Base-by-base conservation (phyloP, 2,329 filamentous ascomycete species). In the Conoideocrella luteorostrata region DNA sequence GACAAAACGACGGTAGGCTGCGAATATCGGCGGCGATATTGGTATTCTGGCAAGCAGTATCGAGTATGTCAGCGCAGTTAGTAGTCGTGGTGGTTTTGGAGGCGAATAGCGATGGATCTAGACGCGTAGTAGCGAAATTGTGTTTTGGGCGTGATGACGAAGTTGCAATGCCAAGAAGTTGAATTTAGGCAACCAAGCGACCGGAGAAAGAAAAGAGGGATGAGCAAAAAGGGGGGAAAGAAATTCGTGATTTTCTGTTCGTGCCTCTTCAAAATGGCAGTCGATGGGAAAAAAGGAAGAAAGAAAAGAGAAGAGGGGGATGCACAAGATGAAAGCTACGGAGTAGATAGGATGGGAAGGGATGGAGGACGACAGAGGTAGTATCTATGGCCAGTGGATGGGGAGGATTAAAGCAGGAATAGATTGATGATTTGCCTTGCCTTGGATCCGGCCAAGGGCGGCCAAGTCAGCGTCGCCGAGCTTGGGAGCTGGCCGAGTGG, bases 401-500 rank as follows among this genome's bases (percentile, higher is more conserved):
- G 30, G 7, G 30, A 32, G 29, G 29, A 29, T 43, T 34, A 33
- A 36, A 39, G 41, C 41, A 43, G 36, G 39, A 43, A 30, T 24
- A 35, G 41, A 37, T 43, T 34, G 36, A 47, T 44, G 44, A 48
- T 40, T 41, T 32, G 40, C 37, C 39, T 41, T 41, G 48, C n/a
- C 17, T 32, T 26, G 18, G 39, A 52, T 50, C 34, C 51, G 49
- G 34, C 38, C 46, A 47, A 48, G 47, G 43, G 47, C 45, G 21
- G 49, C 48, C 47, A 47, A 43, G 38, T 41, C 46, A 52, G 38
- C 26, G 40, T 44, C 32, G 35, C 40, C 34, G 45, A 45, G 39
- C 49, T 46, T 48, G 48, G 38, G 21, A 48, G 47, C 30, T 45
- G 48, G 39, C 47, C 50, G 47, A 44, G 50, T 50, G 50, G 50